These are phyloP conservation scores for Ceratocystis ficicola DNA, from an alignment of 2,329 filamentous ascomycete species.

Conservation along the genomic window DNA sequence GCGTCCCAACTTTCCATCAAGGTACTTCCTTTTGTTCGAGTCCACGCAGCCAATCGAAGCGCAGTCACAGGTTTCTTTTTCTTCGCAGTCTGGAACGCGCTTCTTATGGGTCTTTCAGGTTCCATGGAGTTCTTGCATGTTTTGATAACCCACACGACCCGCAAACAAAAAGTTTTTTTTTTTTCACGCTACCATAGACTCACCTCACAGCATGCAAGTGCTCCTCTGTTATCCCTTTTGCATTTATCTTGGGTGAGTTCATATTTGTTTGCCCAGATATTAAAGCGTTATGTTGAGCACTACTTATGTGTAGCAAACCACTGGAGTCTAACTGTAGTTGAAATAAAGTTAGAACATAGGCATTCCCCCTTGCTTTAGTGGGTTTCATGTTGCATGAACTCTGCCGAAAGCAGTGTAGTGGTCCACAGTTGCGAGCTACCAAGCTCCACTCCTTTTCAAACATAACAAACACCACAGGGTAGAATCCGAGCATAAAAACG, in stretches of 20 bases:
- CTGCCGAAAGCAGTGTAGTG: background rate
- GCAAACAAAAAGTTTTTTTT: constrained; percentile 1
- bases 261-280: background rate
- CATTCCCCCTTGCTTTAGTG: constrained; percentile 4
- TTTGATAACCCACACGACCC: constrained; percentile 4
- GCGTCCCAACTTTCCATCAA: background rate
- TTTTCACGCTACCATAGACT: no score
- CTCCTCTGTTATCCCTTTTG: no score
- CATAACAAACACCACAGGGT: background rate
- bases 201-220: no score
- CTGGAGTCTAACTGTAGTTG: background rate
- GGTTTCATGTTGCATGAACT: background rate
- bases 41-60: background rate
- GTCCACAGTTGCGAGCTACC: background rate
- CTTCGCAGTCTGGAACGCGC: background rate
- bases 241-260: no score
- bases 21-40: background rate
- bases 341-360: constrained; percentile 9
- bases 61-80: background rate
- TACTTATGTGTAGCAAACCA: background rate
- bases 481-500: no score
- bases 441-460: background rate
- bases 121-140: background rate
- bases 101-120: background rate
- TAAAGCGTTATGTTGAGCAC: background rate